Percentiles rank a stretch among this genome's conserved stretches.
Evolutionary conservation across 768 basidiomycete species (phyloP).

Genomic region (Clitopilus hobsonii): DNA sequence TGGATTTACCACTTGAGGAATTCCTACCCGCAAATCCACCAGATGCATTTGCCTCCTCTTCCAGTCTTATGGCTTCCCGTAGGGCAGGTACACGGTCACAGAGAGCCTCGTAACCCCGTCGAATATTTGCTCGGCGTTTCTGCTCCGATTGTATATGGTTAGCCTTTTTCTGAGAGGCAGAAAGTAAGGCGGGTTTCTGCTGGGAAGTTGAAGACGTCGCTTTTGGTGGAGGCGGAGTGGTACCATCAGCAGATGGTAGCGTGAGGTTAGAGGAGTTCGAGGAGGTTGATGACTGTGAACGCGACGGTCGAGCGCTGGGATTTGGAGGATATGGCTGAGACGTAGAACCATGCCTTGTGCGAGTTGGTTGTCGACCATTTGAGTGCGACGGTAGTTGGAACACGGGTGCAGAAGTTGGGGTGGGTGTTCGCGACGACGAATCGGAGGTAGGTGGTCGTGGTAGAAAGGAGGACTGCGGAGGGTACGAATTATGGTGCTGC

Average conservation of each 20-base stretch:
- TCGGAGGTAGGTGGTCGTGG: conserved; percentile 12
- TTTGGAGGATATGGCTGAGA: conserved; percentile 3
- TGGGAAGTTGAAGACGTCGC: conserved; percentile 10
- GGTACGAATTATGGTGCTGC: not conserved
- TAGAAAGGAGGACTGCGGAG: conserved; percentile 5
- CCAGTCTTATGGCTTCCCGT: conserved; percentile 72
- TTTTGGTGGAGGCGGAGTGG: not conserved
- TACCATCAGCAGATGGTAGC: not conserved
- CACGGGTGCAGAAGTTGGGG: conserved; percentile 14
- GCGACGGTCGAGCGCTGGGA: not conserved
- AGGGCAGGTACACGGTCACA: conserved; percentile 82
- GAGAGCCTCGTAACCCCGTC: conserved; percentile 83
- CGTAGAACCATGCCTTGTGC: conserved; percentile 1
- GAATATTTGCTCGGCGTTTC: conserved; percentile 88
- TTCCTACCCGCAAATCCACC: conserved; percentile 15
- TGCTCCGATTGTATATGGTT: conserved; percentile 95
- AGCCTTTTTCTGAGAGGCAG: conserved; percentile 84
- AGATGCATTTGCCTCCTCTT: conserved; percentile 50
- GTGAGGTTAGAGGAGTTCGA: not conserved
- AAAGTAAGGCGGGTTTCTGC: conserved; percentile 51
- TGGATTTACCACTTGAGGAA: conserved; percentile 21
- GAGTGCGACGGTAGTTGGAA: conserved; percentile 9
- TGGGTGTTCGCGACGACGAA: conserved; percentile 18
- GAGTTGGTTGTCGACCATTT: not conserved
- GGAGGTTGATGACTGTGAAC: not conserved